Evolutionary conservation across 2,329 filamentous ascomycete species (phyloP).

Genomic region (Aspergillus clavatus): DNA sequence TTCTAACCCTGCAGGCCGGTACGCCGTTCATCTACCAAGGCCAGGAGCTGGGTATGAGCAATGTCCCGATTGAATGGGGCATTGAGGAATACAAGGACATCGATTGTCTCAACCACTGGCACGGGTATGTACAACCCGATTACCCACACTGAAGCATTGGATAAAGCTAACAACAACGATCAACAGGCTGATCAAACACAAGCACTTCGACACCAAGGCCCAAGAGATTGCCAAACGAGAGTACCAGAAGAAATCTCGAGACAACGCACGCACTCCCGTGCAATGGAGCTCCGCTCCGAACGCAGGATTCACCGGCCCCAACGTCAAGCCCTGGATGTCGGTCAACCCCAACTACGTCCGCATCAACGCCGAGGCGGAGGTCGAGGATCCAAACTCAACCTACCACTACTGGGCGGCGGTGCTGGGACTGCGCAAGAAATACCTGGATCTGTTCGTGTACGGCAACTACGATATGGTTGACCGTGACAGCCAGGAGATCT

Average conservation of each 20-base stretch:
- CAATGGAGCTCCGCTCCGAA: constrained; percentile 61
- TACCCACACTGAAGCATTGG: no score
- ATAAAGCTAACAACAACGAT: background rate
- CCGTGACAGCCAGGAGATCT: constrained; percentile 48
- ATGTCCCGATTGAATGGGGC: constrained; percentile 56
- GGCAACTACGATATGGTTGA: constrained; percentile 58
- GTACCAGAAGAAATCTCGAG: constrained; percentile 47
- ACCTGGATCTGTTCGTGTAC: constrained; percentile 62
- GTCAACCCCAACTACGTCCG: constrained; percentile 58
- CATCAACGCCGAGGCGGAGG: constrained; percentile 56
- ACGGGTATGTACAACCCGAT: constrained; percentile 29
- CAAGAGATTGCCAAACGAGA: constrained; percentile 29
- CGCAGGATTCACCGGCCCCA: constrained; percentile 59
- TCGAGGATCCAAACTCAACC: constrained; percentile 44
- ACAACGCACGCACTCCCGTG: constrained; percentile 68
- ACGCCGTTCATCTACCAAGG: constrained; percentile 67
- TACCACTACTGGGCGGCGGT: constrained; percentile 59
- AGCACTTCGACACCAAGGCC: constrained; percentile 23
- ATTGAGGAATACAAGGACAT: constrained; percentile 67
- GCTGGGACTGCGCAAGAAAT: constrained; percentile 56
- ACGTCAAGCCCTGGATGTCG: constrained; percentile 63
- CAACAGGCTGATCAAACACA: constrained; percentile 29
- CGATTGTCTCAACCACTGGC: constrained; percentile 55
- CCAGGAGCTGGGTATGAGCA: constrained; percentile 64
- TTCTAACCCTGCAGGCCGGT: constrained; percentile 55